Evolutionary conservation across 352 stramenopile species (phyloP).

Genomic region (Phytopythium aichiense): DNA sequence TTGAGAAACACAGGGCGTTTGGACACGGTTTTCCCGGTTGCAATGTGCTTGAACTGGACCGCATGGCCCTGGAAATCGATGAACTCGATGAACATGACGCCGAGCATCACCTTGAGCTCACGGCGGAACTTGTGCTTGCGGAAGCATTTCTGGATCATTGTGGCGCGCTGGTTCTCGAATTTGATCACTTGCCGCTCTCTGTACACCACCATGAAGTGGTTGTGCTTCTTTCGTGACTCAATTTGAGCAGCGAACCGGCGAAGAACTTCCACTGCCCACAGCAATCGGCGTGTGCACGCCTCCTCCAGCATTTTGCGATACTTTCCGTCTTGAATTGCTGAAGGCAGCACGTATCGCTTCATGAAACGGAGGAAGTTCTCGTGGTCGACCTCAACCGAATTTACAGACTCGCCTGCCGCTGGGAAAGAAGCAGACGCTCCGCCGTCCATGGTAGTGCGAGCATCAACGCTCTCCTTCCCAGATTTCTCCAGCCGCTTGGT

Average conservation of each 20-base stretch:
- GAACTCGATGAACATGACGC: conserved; percentile 59
- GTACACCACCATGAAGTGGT: conserved; percentile 42
- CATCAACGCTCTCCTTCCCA: not conserved
- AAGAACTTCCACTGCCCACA: conserved; percentile 43
- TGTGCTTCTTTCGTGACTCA: conserved; percentile 31
- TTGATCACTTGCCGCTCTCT: conserved; percentile 23
- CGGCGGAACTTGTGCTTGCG: conserved; percentile 41
- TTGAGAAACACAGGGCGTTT: conserved; percentile 54
- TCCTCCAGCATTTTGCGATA: conserved; percentile 44
- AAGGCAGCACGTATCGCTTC: conserved; percentile 59
- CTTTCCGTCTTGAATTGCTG: conserved; percentile 50
- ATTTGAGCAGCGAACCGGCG: conserved; percentile 40
- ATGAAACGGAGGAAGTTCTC: conserved; percentile 54
- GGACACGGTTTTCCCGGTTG: conserved; percentile 25
- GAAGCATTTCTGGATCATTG: conserved; percentile 40
- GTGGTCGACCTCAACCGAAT: conserved; percentile 15
- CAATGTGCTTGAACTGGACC: conserved; percentile 40
- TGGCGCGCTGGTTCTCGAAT: conserved; percentile 22
- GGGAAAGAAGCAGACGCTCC: conserved; percentile 1
- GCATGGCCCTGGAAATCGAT: conserved; percentile 39
- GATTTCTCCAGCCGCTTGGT: not conserved
- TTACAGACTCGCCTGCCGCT: conserved; percentile 6
- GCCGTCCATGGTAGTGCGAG: not conserved
- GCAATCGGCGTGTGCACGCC: conserved; percentile 29
- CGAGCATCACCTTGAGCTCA: conserved; percentile 39